A percentile compares a stretch with the other conserved stretches of the same genome.
phyloP scores from a whole-genome alignment of 495 filamentous ascomycete genomes.

The Ramalina peruviana region DNA sequence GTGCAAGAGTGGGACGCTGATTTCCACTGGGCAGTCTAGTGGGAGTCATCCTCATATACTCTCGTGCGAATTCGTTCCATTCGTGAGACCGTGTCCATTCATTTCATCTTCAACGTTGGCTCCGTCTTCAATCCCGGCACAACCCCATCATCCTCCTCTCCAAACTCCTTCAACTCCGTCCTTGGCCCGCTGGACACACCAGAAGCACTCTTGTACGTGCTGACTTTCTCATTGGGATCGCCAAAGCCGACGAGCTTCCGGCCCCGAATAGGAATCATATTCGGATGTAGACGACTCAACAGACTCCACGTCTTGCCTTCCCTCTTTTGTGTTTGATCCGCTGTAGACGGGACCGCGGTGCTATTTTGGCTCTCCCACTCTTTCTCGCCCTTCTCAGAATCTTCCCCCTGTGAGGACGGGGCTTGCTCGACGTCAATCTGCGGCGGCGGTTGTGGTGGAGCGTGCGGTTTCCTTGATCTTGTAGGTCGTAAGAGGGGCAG shows the following conservation, averaged over 20 bases:
- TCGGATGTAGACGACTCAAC: constrained; percentile 2
- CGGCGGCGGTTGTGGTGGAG: neutral
- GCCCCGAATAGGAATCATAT: neutral
- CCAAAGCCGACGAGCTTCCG: neutral
- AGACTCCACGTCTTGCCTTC: constrained; percentile 6
- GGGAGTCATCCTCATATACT: too few species aligned
- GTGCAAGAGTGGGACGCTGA: too few species aligned
- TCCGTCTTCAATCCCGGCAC: neutral
- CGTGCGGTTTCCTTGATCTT: neutral
- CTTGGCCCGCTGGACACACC: neutral
- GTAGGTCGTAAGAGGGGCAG: constrained; percentile 8
- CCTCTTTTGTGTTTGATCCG: neutral
- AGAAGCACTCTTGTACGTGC: neutral
- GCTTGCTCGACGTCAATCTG: constrained; percentile 1
- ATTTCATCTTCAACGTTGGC: neutral
- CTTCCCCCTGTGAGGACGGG: neutral
- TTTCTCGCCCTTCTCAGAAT: neutral
- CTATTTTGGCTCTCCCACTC: constrained; percentile 2
- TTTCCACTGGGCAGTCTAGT: too few species aligned
- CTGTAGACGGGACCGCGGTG: constrained; percentile 1
- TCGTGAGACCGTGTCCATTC: neutral
- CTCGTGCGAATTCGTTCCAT: too few species aligned
- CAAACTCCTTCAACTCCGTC: constrained; percentile 3
- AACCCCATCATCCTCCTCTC: neutral
- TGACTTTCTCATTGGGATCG: neutral